A percentile compares a stretch with the other conserved stretches of the same genome.
phyloP scores from a whole-genome alignment of 2,329 filamentous ascomycete species.

The Kalmusia sp. region DNA sequence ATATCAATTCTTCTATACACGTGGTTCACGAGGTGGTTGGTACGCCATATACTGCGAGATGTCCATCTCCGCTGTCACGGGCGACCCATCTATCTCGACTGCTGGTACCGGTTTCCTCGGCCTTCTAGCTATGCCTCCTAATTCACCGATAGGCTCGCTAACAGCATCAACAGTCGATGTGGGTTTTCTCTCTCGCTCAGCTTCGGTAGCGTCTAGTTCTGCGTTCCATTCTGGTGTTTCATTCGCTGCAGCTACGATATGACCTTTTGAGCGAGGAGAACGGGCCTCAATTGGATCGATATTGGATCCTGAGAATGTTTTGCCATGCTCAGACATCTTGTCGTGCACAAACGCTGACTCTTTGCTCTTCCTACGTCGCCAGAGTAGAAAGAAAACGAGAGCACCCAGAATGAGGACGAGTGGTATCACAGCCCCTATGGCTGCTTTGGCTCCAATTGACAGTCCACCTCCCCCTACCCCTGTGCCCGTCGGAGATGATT shows the following conservation, averaged over 20 bases:
- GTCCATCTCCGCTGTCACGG: conserved; percentile 17
- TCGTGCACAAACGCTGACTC: conserved; percentile 7
- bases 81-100: conserved; percentile 25
- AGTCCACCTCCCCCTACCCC: conserved; percentile 52
- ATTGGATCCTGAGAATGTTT: not conserved
- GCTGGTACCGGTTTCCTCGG: conserved; percentile 26
- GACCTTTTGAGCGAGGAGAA: not conserved
- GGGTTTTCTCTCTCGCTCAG: conserved; percentile 13
- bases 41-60: not conserved
- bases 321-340: not conserved
- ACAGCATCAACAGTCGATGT: not conserved
- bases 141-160: conserved; percentile 12
- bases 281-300: not conserved
- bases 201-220: conserved; percentile 27
- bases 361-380: conserved; percentile 20
- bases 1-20: too few relatives aligned
- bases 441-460: conserved; percentile 72
- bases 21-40: not conserved
- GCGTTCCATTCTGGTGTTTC: conserved; percentile 32
- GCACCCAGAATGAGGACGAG: conserved; percentile 72
- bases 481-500: not conserved
- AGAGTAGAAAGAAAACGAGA: conserved; percentile 22
- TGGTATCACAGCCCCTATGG: conserved; percentile 88
- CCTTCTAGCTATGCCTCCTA: conserved; percentile 22
- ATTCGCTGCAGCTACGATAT: not conserved